Base-by-base conservation (phyloP, 805 yeast genomes). In the Candida tallmaniae region DNA sequence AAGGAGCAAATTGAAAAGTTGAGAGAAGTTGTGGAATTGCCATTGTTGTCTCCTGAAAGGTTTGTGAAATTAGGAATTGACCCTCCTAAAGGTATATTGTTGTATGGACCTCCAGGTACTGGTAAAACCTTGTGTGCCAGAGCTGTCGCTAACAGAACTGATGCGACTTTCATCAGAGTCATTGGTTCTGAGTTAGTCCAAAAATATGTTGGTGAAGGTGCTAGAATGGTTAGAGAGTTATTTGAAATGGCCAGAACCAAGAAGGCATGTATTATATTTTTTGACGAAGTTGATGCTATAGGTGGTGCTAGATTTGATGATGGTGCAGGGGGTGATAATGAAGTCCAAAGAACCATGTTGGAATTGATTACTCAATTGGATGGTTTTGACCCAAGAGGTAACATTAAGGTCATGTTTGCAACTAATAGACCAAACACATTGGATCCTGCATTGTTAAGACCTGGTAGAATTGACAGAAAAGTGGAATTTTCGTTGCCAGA, bases 231-330 rank as follows among this genome's bases (percentile, higher is more conserved):
- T 36, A 79, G 99, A 63, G 99, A 93, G 65, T 74, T 93, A 53
- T 93, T 93, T 52, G 98, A 93, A 60, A 89, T 93, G 97, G 99
- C 99, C 2, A 82, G 98, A 58, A 84, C 97, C 23, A 93, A 93
- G 64, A 89, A 90, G 56, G 97, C 98, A 2, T 90, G 97, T 65
- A 93, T 93, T 54, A 90, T 93, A 38, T 93, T 93, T 65, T 93
- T 93, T 54, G 99, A 93, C 65, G 99, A 93, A 70, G 82, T 93
- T 47, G 99, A 93, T 68, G 98, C 99, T 24, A 87, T 93, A 60
- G 99, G 99, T 47, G 98, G 98, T 27, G 97, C 97, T n/a, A 81
- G 99, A 61, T 93, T 93, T 58, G 98, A 93, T 61, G 98, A 93
- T 59, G 97, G 97, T 52, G 97, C 97, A 8, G 97, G 97, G 50